phyloP scores from a whole-genome alignment of 2,329 filamentous ascomycete species.

The Periglandula ipomoeae region DNA sequence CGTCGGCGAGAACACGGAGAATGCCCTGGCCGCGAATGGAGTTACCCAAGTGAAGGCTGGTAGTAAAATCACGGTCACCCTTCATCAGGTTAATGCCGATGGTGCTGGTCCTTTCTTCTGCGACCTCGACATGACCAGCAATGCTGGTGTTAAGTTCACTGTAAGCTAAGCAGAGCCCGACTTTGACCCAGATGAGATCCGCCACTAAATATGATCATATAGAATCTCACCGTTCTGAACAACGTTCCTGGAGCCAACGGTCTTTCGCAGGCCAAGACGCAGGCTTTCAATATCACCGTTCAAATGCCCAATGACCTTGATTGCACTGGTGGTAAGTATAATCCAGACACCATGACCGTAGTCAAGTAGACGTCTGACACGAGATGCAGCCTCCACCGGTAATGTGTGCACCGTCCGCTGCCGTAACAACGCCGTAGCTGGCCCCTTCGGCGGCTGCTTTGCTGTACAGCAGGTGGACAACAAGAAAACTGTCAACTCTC shows the following conservation, averaged over 20 bases:
- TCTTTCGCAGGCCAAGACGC: slow-evolving; percentile 44
- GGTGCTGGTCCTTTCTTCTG: slow-evolving; percentile 39
- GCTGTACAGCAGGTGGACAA: slow-evolving; percentile 45
- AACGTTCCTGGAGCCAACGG: slow-evolving; percentile 51
- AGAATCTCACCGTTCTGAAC: slow-evolving; percentile 42
- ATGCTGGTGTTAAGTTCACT: slow-evolving; percentile 19
- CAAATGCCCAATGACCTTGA: slow-evolving; percentile 39
- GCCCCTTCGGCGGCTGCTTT: slow-evolving; percentile 50
- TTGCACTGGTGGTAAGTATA: slow-evolving; percentile 39
- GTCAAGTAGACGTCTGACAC: not conserved
- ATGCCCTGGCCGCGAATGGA: slow-evolving; percentile 32
- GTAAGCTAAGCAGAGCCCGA: not conserved
- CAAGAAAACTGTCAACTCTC: slow-evolving; percentile 30
- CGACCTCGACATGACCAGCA: slow-evolving; percentile 41
- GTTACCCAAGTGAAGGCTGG: slow-evolving; percentile 43
- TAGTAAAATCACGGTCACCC: slow-evolving; percentile 22
- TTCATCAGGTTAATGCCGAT: slow-evolving; percentile 12
- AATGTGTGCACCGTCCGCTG: slow-evolving; percentile 51
- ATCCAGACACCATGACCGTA: not conserved
- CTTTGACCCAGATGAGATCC: not conserved
- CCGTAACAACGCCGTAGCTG: slow-evolving; percentile 47
- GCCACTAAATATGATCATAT: not conserved
- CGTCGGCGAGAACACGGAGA: slow-evolving; percentile 46
- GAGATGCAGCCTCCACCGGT: slow-evolving; percentile 38
- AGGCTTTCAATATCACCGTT: slow-evolving; percentile 48